Percentiles rank a stretch among this genome's conserved stretches.
These are phyloP conservation scores for Leccinum boreale DNA, from an alignment of 768 basidiomycete species.

Conservation along the genomic window DNA sequence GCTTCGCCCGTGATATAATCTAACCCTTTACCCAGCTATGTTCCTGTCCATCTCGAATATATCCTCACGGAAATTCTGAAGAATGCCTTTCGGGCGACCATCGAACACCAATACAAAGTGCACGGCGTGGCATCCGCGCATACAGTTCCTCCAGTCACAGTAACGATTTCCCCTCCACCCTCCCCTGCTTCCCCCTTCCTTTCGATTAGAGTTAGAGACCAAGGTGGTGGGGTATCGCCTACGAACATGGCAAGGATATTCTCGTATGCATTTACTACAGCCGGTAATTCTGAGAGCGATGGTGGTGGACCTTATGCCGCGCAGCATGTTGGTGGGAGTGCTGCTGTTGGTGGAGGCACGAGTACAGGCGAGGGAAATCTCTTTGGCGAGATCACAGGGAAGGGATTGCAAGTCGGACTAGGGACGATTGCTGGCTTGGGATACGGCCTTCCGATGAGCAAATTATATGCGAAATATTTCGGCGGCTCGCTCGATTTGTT, in stretches of 20 bases:
- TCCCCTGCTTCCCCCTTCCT: slow-evolving; percentile 45
- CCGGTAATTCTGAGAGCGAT: slow-evolving; percentile 47
- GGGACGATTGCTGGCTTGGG: slow-evolving; percentile 91
- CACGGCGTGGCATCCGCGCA: slow-evolving; percentile 33
- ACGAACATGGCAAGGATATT: slow-evolving; percentile 77
- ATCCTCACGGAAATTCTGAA: slow-evolving; percentile 89
- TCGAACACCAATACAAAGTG: slow-evolving; percentile 62
- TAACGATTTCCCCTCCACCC: slow-evolving; percentile 67
- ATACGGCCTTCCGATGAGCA: slow-evolving; percentile 83
- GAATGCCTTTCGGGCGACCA: slow-evolving; percentile 87
- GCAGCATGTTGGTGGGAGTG: slow-evolving; percentile 71
- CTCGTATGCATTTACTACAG: slow-evolving; percentile 90
- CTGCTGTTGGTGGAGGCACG: slow-evolving; percentile 48
- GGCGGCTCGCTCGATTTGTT: slow-evolving; percentile 82
- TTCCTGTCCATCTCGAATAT: slow-evolving; percentile 89
- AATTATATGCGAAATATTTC: slow-evolving; percentile 77
- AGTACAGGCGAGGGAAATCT: slow-evolving; percentile 48
- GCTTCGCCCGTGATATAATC: slow-evolving; percentile 10
- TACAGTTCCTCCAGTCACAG: slow-evolving; percentile 56
- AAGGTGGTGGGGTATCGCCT: slow-evolving; percentile 81
- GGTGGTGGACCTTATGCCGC: slow-evolving; percentile 76
- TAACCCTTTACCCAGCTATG: slow-evolving; percentile 49
- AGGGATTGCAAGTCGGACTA: slow-evolving; percentile 73
- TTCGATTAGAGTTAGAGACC: slow-evolving; percentile 78
- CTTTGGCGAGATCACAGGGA: slow-evolving; percentile 75